These are phyloP conservation scores for Punctularia strigosozonata DNA, from an alignment of 768 basidiomycete genomes.

Conservation along the genomic window DNA sequence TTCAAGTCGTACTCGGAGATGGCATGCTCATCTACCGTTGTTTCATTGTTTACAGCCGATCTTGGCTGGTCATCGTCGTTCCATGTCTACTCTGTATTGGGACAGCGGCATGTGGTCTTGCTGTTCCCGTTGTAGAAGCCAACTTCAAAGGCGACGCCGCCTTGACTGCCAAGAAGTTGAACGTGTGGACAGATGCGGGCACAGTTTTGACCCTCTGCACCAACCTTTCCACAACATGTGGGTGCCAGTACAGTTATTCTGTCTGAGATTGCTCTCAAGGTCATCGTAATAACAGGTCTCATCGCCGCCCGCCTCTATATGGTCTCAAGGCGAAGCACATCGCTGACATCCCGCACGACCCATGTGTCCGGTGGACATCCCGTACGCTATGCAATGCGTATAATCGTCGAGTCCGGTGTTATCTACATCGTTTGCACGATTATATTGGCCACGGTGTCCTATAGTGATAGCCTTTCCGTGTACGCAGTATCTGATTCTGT, in stretches of 20 bases:
- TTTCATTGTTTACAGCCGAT: constrained; percentile 13
- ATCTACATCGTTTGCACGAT: constrained; percentile 14
- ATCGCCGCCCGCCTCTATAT: constrained; percentile 1
- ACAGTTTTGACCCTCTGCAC: not conserved
- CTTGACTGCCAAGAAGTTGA: no score
- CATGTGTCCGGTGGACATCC: no score
- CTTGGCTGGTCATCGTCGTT: constrained; percentile 8
- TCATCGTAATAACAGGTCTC: not conserved
- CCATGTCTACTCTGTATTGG: constrained; percentile 13
- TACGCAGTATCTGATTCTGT: constrained; percentile 16
- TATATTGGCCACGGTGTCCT: constrained; percentile 11
- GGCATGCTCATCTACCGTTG: constrained; percentile 16
- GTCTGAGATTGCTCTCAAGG: not conserved
- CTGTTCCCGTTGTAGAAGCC: no score
- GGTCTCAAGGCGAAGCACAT: not conserved
- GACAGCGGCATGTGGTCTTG: no score
- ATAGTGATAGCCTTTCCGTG: constrained; percentile 13
- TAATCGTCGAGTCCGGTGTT: constrained; percentile 19
- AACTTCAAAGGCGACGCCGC: no score
- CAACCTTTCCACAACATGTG: constrained; percentile 2
- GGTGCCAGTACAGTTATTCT: not conserved
- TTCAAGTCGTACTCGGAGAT: no score
- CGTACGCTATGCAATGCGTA: constrained; percentile 16
- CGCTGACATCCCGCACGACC: no score
- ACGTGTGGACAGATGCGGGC: no score